These are phyloP conservation scores for Echium plantagineum DNA, from an alignment of 257 asterid genomes.

Conservation along the genomic window DNA sequence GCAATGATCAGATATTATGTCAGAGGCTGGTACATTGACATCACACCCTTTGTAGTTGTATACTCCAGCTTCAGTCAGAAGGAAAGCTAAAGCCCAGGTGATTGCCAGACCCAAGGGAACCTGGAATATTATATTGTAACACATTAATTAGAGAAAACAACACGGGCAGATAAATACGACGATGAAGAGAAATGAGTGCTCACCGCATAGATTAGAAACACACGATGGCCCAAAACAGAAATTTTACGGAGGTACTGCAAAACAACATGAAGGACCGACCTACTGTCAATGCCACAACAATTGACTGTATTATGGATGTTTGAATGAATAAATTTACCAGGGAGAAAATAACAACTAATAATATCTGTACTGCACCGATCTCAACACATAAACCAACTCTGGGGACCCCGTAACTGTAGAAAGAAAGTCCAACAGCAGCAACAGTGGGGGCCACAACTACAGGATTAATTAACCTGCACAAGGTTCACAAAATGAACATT, in stretches of 20 bases:
- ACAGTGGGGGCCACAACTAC: conserved; percentile 92
- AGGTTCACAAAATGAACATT: too few relatives aligned
- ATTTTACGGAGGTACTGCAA: conserved; percentile 95
- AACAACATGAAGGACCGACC: conserved; percentile 5
- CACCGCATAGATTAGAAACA: conserved; percentile 82
- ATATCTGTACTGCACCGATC: conserved; percentile 79
- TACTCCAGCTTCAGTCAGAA: conserved; percentile 73
- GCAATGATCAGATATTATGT: conserved; percentile 75
- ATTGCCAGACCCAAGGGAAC: conserved; percentile 76
- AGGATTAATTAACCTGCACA: conserved; percentile 81
- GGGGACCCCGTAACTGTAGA: conserved; percentile 91
- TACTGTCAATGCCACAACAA: not conserved
- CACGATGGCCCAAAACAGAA: conserved; percentile 85
- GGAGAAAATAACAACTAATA: conserved; percentile 68
- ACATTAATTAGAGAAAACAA: not conserved
- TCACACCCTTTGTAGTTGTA: conserved; percentile 90
- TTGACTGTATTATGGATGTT: not conserved
- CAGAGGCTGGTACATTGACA: conserved; percentile 60
- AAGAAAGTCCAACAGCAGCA: conserved; percentile 98
- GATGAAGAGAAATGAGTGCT: conserved; percentile 11
- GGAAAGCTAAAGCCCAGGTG: conserved; percentile 78
- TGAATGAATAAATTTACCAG: conserved; percentile 49
- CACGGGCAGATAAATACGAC: not conserved
- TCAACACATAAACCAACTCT: conserved; percentile 87
- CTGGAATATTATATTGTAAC: conserved; percentile 26